These are phyloP conservation scores for Dentipellis sp. DNA, from an alignment of 768 basidiomycete genomes.

Conservation along the genomic window DNA sequence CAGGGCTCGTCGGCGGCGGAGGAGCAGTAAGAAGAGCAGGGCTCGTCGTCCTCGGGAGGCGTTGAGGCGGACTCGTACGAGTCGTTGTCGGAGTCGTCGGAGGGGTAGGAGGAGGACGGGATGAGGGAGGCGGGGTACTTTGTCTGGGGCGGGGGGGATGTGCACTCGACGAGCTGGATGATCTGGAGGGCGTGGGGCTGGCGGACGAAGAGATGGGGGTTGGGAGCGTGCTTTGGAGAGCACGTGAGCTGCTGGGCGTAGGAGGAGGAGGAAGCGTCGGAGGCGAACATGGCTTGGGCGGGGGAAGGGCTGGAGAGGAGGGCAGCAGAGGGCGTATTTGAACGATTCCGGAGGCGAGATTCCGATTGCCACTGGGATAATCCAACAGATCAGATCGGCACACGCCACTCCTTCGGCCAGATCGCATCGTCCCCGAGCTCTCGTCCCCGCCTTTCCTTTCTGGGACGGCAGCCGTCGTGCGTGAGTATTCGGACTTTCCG, in stretches of 20 bases:
- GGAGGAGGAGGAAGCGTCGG: background rate
- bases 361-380: background rate
- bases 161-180: conserved; percentile 16
- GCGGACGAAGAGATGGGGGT: conserved; percentile 14
- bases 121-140: conserved; percentile 21
- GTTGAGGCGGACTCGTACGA: conserved; percentile 24
- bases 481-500: conserved; percentile 19
- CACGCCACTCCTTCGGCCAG: background rate
- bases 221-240: conserved; percentile 4
- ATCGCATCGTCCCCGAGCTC: conserved; percentile 2
- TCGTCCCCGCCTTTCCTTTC: conserved; percentile 3
- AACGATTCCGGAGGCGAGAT: background rate
- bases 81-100: conserved; percentile 24
- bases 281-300: conserved; percentile 3
- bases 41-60: conserved; percentile 20
- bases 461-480: conserved; percentile 5
- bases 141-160: conserved; percentile 16
- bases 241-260: conserved; percentile 14
- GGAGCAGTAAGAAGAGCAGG: conserved; percentile 63
- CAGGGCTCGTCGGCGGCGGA: conserved; percentile 33
- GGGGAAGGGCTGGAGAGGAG: background rate
- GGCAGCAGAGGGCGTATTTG: conserved; percentile 1
- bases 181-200: conserved; percentile 12
- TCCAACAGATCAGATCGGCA: conserved; percentile 7
- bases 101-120: conserved; percentile 24